A percentile compares a stretch with the other conserved stretches of the same genome.
These are phyloP conservation scores for Lepraria neglecta DNA, from an alignment of 495 filamentous ascomycete genomes.

Conservation along the genomic window DNA sequence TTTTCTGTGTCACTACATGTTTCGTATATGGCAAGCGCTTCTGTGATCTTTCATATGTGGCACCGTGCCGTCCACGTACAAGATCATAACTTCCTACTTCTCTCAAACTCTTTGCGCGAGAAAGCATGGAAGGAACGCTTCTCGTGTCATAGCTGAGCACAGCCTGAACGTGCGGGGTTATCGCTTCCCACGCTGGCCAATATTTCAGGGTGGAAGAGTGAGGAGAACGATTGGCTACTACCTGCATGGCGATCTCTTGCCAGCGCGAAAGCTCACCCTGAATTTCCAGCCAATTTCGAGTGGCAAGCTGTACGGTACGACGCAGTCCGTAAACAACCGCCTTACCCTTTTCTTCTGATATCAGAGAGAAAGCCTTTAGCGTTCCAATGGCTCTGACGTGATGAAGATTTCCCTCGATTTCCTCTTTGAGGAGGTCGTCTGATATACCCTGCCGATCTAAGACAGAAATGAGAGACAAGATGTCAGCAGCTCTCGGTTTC, in stretches of 20 bases:
- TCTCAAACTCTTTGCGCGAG: not conserved
- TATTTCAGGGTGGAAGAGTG: not conserved
- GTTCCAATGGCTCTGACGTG: not conserved
- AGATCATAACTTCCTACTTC: not conserved
- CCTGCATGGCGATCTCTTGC: not conserved
- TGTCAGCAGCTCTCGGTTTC: not conserved
- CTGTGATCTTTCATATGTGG: not conserved
- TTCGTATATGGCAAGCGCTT: not conserved
- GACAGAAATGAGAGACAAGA: not conserved
- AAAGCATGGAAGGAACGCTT: not conserved
- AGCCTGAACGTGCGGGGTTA: not conserved
- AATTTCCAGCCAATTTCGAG: not conserved
- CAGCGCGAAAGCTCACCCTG: not conserved
- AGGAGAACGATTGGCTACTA: not conserved
- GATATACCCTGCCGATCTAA: not conserved
- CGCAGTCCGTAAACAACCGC: not conserved
- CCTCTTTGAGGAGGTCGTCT: conserved; percentile 21
- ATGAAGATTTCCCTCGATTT: not conserved
- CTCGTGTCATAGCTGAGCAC: not conserved
- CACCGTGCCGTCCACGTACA: not conserved
- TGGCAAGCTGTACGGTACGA: not conserved
- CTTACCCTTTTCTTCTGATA: not conserved
- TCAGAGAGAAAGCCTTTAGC: not conserved
- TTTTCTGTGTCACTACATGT: not conserved
- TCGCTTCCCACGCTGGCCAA: not conserved